A percentile compares a stretch with the other conserved stretches of the same genome.
Evolutionary conservation across 495 filamentous ascomycete genomes (phyloP).

Genomic region (Penicillium chermesinum): DNA sequence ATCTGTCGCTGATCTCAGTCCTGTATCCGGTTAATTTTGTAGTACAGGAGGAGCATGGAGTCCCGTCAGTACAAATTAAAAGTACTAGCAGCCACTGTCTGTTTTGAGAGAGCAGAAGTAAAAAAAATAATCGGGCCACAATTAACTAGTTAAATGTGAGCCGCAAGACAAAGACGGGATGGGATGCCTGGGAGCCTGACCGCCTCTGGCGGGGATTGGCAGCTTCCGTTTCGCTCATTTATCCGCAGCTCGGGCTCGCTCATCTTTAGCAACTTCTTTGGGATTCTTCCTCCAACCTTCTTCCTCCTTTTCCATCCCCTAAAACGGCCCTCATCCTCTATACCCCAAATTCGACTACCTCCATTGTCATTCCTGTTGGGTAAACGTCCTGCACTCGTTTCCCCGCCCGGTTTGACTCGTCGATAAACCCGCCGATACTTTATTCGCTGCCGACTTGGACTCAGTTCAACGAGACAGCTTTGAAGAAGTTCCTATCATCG

Average conservation of each 20-base stretch:
- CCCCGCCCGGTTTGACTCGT: constrained; percentile 30
- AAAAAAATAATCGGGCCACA: no score
- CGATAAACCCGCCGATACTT: constrained; percentile 7
- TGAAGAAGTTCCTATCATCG: neutral
- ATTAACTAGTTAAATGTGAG: neutral
- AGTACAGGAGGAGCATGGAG: no score
- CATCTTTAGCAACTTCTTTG: constrained; percentile 27
- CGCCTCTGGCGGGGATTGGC: constrained; percentile 22
- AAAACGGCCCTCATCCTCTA: constrained; percentile 5
- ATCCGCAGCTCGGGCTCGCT: constrained; percentile 19
- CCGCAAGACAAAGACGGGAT: neutral
- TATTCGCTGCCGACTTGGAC: neutral
- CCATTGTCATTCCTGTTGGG: constrained; percentile 25
- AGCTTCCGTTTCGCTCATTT: constrained; percentile 1
- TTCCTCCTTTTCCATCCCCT: constrained; percentile 12
- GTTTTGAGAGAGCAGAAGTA: no score
- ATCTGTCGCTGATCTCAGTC: no score
- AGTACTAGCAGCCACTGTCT: no score
- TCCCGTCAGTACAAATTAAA: no score
- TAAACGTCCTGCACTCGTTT: constrained; percentile 49
- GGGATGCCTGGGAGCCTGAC: constrained; percentile 20
- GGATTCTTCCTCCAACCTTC: constrained; percentile 16
- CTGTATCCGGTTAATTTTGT: no score
- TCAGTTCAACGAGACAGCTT: neutral
- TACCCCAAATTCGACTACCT: neutral